A percentile compares a stretch with the other conserved stretches of the same genome.
phyloP scores from a whole-genome alignment of 257 asterid species.

The Nicotiana otophora region DNA sequence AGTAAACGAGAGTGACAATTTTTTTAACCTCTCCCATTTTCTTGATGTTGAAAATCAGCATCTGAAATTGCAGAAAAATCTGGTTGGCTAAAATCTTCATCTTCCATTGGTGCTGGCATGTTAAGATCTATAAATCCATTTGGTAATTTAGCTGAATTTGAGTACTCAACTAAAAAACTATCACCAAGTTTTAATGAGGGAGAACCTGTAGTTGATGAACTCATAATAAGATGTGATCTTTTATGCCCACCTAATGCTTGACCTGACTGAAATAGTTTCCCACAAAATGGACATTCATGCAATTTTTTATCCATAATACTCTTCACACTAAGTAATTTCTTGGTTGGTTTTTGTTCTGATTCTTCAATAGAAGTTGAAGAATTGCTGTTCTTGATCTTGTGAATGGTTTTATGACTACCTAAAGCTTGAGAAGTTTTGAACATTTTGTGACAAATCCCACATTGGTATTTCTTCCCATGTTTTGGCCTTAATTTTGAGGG shows the following conservation, averaged over 20 bases:
- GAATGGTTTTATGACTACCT: slow-evolving; percentile 33
- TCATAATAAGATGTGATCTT: slow-evolving; percentile 34
- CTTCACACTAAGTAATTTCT: background rate
- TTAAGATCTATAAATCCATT: slow-evolving; percentile 34
- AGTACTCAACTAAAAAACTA: background rate
- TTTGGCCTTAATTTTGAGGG: background rate
- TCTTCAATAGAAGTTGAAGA: background rate
- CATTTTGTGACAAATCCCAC: slow-evolving; percentile 29
- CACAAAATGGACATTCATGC: slow-evolving; percentile 51
- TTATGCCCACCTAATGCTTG: slow-evolving; percentile 76
- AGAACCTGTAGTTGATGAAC: slow-evolving; percentile 12
- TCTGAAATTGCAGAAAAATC: slow-evolving; percentile 19
- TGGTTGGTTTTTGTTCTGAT: background rate
- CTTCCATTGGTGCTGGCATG: slow-evolving; percentile 41
- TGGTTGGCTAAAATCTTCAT: slow-evolving; percentile 14
- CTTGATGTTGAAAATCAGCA: slow-evolving; percentile 3
- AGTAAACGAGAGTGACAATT: background rate
- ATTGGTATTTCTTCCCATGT: slow-evolving; percentile 14
- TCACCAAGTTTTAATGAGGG: background rate
- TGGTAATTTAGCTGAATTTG: slow-evolving; percentile 15
- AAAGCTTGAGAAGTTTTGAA: slow-evolving; percentile 44
- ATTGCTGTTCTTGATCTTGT: slow-evolving; percentile 2
- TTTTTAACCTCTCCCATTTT: background rate
- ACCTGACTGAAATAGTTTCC: slow-evolving; percentile 44
- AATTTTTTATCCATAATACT: slow-evolving; percentile 2